phyloP scores from a whole-genome alignment of 345 rosid species.

The Raphanus raphanistrum region DNA sequence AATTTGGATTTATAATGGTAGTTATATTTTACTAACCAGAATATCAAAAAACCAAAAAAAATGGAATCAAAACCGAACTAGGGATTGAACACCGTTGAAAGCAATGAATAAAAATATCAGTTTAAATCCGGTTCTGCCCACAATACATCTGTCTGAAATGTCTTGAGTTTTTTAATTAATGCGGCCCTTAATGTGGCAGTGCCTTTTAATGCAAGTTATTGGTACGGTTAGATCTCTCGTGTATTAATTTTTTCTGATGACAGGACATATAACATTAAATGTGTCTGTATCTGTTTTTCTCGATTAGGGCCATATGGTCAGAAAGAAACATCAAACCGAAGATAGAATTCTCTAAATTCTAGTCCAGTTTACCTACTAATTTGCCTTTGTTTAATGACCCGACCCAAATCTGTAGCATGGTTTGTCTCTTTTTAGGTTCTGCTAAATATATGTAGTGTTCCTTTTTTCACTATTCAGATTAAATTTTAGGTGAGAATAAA shows the following conservation, averaged over 20 bases:
- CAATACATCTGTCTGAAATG: background rate
- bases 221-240: background rate
- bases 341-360: background rate
- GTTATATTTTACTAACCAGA: too few species aligned
- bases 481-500: background rate
- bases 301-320: background rate
- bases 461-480: background rate
- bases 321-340: background rate
- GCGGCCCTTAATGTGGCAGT: background rate
- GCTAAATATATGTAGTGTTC: background rate
- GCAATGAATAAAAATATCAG: background rate
- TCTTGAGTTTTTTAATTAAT: background rate
- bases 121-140: background rate
- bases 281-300: background rate
- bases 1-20: too few species aligned
- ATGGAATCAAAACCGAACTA: too few species aligned
- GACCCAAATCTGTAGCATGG: background rate
- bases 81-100: too few species aligned
- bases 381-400: background rate
- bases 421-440: background rate
- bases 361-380: background rate
- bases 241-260: background rate
- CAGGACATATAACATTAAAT: background rate
- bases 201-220: constrained; percentile 6
- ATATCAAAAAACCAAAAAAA: too few species aligned